These are phyloP conservation scores for Globisporangium emineosum DNA, from an alignment of 352 stramenopile genomes.

Conservation along the genomic window DNA sequence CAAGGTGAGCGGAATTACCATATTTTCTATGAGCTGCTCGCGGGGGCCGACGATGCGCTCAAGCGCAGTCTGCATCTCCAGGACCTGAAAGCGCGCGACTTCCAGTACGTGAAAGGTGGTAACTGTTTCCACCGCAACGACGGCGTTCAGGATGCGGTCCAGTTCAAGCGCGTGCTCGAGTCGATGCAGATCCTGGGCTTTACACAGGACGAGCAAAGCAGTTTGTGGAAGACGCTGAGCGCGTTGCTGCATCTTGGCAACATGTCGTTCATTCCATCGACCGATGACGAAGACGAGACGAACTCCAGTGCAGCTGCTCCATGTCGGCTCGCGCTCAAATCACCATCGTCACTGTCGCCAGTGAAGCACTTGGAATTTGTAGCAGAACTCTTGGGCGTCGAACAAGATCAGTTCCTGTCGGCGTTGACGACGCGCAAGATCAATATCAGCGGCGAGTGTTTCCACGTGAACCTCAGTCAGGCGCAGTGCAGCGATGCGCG, in stretches of 20 bases:
- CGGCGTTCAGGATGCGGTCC: conserved; percentile 49
- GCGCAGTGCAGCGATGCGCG: conserved; percentile 62
- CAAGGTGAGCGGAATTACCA: conserved; percentile 79
- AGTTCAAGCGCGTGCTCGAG: conserved; percentile 59
- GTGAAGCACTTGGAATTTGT: conserved; percentile 42
- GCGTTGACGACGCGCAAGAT: conserved; percentile 70
- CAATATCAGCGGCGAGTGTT: conserved; percentile 60
- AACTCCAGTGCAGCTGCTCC: conserved; percentile 34
- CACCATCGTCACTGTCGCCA: conserved; percentile 33
- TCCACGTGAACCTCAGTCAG: conserved; percentile 64
- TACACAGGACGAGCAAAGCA: conserved; percentile 45
- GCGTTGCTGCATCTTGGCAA: conserved; percentile 86
- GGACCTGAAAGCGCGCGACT: conserved; percentile 36
- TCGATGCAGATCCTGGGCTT: conserved; percentile 81
- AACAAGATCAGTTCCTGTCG: conserved; percentile 43
- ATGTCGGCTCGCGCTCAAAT: conserved; percentile 31
- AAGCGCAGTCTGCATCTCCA: conserved; percentile 42
- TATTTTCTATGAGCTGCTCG: conserved; percentile 78
- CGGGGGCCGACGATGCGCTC: conserved; percentile 42
- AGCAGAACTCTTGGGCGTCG: conserved; percentile 39
- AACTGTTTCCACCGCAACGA: conserved; percentile 70
- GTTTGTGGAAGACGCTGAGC: conserved; percentile 68
- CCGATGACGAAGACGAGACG: conserved; percentile 47
- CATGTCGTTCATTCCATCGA: conserved; percentile 55
- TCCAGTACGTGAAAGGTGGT: conserved; percentile 67